Evolutionary conservation across 129 eudicot genomes (phyloP), one percentile per base, ranked within the genome.

Genomic region (Dittrichia graveolens): DNA sequence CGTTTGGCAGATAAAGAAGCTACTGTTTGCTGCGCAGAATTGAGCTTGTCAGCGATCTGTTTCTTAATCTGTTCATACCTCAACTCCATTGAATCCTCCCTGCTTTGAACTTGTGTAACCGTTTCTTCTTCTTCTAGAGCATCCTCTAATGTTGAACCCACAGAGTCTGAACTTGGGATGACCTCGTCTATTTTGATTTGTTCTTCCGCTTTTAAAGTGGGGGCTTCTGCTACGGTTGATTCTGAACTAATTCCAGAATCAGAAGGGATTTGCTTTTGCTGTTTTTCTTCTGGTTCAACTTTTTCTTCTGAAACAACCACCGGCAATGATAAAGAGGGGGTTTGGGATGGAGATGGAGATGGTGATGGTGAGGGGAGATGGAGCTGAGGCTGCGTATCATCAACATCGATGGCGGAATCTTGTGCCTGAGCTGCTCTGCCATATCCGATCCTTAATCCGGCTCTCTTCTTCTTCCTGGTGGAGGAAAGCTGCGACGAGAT

Each of bases 401-500:
- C 73, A n/a, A 12, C 41, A 62, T 78, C 64, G 52, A 61, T 11
- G n/a, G 65, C 45, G 69, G 47, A 42, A 50, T 67, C 73, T 4
- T 37, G 73, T 11, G 38, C 18, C 13, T 53, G 85, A n/a, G 63
- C 42, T 24, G 75, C 76, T 72, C 93, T 78, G 9, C 82, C 93
- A 55, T 86, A 89, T 7, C 96, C 96, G 15, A 89, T 89, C 72
- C 90, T 74, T 46, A 89, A 46, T 9, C 83, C 86, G 34, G 87
- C 84, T 82, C 85, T 75, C 73, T 84, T 86, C 76, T 89, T 89
- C 80, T 86, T 89, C 69, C 96, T 76, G 11, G 65, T 65, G 38
- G 91, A 83, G 5, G 63, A 31, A 62, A 79, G 79, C 34, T 84
- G 88, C 62, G 76, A 75, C 14, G 82, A 31, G n/a, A 55, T 66